These are phyloP conservation scores for Capsicum baccatum DNA, from an alignment of 257 asterid genomes.

Conservation along the genomic window DNA sequence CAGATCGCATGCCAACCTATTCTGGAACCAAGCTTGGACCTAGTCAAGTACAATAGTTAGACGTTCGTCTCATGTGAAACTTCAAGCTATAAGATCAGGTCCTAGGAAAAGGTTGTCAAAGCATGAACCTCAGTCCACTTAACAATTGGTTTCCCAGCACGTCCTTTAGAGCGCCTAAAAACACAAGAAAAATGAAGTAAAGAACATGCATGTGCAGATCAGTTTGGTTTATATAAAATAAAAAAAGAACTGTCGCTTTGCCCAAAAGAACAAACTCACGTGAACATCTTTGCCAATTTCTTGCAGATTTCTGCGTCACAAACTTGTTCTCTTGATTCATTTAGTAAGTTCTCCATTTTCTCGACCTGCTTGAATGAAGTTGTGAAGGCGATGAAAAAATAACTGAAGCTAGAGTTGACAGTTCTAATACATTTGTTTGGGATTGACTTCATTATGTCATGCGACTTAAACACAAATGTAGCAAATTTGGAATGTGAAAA, in stretches of 20 bases:
- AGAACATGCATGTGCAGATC: background rate
- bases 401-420: conserved; percentile 1
- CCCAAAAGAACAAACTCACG: conserved; percentile 45
- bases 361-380: conserved; percentile 47
- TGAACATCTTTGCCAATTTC: conserved; percentile 69
- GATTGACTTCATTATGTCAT: background rate
- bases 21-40: conserved; percentile 79
- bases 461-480: background rate
- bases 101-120: background rate
- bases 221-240: background rate
- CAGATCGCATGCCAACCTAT: conserved; percentile 44
- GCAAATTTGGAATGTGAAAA: conserved; percentile 10
- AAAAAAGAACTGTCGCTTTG: conserved; percentile 12
- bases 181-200: conserved; percentile 29
- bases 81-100: background rate
- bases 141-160: conserved; percentile 79
- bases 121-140: conserved; percentile 82
- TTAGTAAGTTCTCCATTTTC: conserved; percentile 61
- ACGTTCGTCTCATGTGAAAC: background rate
- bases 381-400: conserved; percentile 12
- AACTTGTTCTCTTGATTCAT: conserved; percentile 44
- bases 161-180: conserved; percentile 75
- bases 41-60: conserved; percentile 30
- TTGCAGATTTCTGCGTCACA: conserved; percentile 58
- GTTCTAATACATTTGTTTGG: background rate